Base-by-base conservation (phyloP, 1,139 yeast genomes). In the Saccharomycopsis crataegensis region DNA sequence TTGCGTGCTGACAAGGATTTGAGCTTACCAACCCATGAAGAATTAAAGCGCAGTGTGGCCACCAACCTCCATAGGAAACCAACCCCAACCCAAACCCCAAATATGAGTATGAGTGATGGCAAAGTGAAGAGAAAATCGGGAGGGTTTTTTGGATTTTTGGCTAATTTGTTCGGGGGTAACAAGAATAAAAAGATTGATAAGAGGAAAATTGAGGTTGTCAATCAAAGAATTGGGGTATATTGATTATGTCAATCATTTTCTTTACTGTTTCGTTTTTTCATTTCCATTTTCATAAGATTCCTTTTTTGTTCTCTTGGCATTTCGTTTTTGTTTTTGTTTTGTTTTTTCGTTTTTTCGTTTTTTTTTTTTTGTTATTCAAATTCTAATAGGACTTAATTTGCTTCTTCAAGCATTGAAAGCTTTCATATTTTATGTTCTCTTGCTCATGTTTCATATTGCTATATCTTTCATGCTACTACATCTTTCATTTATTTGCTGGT, bases 211-310 rank as follows among this genome's bases (percentile, higher is more conserved):
- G 43, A 54, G 43, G 58, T 54, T 11, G 48, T 56, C 22, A 56
- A 56, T 34, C 53, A 56, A 44, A 45, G 49, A 34, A 56, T 56
- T 43, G 58, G 57, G 8, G 57, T 56, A 40, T 53, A 46, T 41
- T 55, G 38, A 38, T 33, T 16, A n/a, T 44, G 40, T 36, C 3
- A n/a, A 11, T 5, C n/a, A 3, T 36, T n/a, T 36, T 11, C n/a
- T 11, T 11, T 36, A 3, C n/a, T 36, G 5, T 36, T 3, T 36
- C n/a, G 5, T n/a, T 36, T n/a, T n/a, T 36, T 36, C n/a, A 36
- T 36, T 36, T 36, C n/a, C n/a, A 11, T 11, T 36, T 36, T 36
- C n/a, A n/a, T n/a, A n/a, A n/a, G 3, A 11, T 36, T 36, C n/a
- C 3, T 36, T 36, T 36, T 36, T 36, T 36, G 3, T 36, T 36